A percentile compares a stretch with the other conserved stretches of the same genome.
phyloP scores from a whole-genome alignment of 768 basidiomycete genomes.

The Vishniacozyma victoriae region DNA sequence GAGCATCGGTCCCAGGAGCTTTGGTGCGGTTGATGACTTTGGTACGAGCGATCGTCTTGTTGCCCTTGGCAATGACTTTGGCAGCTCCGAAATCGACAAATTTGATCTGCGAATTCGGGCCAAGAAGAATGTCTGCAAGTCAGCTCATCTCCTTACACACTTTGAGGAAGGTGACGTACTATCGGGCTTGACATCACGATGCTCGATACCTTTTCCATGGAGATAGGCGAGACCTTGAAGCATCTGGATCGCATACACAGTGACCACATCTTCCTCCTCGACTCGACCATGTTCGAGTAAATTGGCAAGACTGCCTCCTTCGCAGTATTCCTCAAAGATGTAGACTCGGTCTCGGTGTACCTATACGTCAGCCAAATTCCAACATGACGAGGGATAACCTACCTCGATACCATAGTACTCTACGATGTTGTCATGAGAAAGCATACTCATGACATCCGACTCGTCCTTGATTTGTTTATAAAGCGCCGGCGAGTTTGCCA shows the following conservation, averaged over 20 bases:
- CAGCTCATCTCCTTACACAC: constrained; percentile 6
- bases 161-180: constrained; percentile 57
- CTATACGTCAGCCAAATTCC: constrained; percentile 3
- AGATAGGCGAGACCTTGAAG: constrained; percentile 88
- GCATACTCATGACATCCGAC: constrained; percentile 93
- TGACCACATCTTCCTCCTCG: constrained; percentile 92
- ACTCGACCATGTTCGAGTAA: constrained; percentile 87
- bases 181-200: constrained; percentile 97
- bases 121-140: constrained; percentile 71
- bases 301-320: constrained; percentile 84
- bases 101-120: constrained; percentile 68
- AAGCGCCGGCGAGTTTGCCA: constrained; percentile 77
- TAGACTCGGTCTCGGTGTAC: constrained; percentile 98
- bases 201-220: constrained; percentile 84
- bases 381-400: not conserved
- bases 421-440: constrained; percentile 94
- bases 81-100: constrained; percentile 97
- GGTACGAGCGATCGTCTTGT: constrained; percentile 59
- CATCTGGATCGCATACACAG: constrained; percentile 96
- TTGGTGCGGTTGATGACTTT: constrained; percentile 47
- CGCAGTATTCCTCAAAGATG: constrained; percentile 98
- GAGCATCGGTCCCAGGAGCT: constrained; percentile 22
- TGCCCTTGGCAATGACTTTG: constrained; percentile 85
- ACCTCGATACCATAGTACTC: constrained; percentile 95
- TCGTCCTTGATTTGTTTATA: constrained; percentile 93